These are phyloP conservation scores for Fusarium begoniae DNA, from an alignment of 2,329 filamentous ascomycete species.

Conservation along the genomic window DNA sequence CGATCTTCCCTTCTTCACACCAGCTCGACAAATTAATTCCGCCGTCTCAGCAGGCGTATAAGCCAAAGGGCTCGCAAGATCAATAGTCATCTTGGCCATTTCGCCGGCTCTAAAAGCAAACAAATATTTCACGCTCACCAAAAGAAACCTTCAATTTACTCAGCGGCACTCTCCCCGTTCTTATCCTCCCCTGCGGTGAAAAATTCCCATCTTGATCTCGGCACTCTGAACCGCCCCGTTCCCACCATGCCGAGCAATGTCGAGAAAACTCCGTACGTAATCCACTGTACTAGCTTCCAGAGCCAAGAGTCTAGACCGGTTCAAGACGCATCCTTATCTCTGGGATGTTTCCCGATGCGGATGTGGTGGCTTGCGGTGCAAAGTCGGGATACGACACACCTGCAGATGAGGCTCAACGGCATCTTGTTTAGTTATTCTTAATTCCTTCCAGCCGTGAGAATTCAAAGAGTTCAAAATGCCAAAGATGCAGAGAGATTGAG, in stretches of 20 bases:
- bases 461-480: fast-evolving
- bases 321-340: slow-evolving; percentile 6
- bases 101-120: no score
- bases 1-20: slow-evolving; percentile 34
- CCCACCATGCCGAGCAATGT: slow-evolving; percentile 23
- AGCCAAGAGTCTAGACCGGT: slow-evolving; percentile 6
- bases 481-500: not conserved
- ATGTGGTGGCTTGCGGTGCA: not conserved
- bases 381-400: slow-evolving; percentile 1
- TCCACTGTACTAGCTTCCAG: slow-evolving; percentile 11
- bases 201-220: slow-evolving; percentile 1
- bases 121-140: not conserved
- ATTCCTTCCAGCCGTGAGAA: not conserved
- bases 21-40: slow-evolving; percentile 33
- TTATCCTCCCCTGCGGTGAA: not conserved
- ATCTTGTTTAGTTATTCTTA: not conserved
- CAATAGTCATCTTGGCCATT: slow-evolving; percentile 8
- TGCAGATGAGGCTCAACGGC: slow-evolving; percentile 24
- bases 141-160: fast-evolving
- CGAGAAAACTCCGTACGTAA: slow-evolving; percentile 22
- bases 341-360: not conserved
- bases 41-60: slow-evolving; percentile 39
- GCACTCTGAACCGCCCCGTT: not conserved
- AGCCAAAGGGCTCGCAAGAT: slow-evolving; percentile 6
- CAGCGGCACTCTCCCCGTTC: not conserved